Conservation (phyloP, 805 yeast species). For the Saccharomycopsis selenospora region DNA sequence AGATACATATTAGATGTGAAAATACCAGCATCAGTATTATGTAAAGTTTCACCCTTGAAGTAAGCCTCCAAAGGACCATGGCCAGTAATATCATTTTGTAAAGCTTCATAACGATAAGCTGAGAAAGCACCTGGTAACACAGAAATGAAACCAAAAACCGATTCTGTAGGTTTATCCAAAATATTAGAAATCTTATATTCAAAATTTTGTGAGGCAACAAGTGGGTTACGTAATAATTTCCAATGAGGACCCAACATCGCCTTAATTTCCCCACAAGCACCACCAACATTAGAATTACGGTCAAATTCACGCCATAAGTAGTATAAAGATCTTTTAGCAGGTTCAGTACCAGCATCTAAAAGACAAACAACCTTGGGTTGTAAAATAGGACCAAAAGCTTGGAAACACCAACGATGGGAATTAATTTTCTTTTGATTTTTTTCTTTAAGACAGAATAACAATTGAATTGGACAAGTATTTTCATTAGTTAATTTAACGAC, state of each 20-base stretch:
- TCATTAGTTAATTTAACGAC: conserved; percentile 83
- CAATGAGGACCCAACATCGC: conserved; percentile 68
- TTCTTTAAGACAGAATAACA: conserved; percentile 85
- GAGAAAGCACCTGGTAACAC: conserved; percentile 97
- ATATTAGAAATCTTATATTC: conserved; percentile 95
- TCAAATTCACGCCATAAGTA: conserved; percentile 85
- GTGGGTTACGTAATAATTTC: conserved; percentile 61
- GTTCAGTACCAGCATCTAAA: conserved; percentile 92
- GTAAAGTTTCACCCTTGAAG: conserved; percentile 83
- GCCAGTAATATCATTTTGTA: conserved; percentile 57
- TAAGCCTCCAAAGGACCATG: conserved; percentile 83
- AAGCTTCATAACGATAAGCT: conserved; percentile 82
- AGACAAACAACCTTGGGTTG: conserved; percentile 79
- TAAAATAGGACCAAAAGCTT: conserved; percentile 80
- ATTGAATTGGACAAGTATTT: conserved; percentile 86
- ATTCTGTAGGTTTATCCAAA: conserved; percentile 92
- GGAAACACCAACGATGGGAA: conserved; percentile 95
- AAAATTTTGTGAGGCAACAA: conserved; percentile 96
- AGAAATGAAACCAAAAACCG: conserved; percentile 88
- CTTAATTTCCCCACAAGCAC: conserved; percentile 96
- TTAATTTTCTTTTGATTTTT: conserved; percentile 85
- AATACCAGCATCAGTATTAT: conserved; percentile 46
- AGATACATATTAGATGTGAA: conserved; percentile 94
- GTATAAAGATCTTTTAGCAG: conserved; percentile 76
- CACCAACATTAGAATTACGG: conserved; percentile 74